Conservation (phyloP, 108 stramenopile species). For the Chaetoceros muelleri region DNA sequence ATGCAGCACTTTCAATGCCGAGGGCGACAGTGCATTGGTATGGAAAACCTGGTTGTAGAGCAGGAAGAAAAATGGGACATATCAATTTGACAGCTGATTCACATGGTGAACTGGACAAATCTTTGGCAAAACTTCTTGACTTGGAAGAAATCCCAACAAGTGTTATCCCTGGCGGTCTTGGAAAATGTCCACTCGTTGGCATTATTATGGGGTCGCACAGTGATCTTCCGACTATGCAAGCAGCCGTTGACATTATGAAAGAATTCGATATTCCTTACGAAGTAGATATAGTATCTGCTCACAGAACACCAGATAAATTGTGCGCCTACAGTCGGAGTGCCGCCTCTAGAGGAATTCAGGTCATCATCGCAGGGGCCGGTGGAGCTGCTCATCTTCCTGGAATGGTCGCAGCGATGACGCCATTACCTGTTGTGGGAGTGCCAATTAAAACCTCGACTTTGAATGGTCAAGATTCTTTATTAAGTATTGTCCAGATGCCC, state of each 20-base stretch:
- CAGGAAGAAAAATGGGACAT: constrained; percentile 97
- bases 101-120: constrained; percentile 51
- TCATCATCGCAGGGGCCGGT: constrained; percentile 97
- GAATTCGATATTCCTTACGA: constrained; percentile 88
- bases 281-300: constrained; percentile 96
- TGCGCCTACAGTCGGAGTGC: constrained; percentile 83
- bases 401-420: constrained; percentile 97
- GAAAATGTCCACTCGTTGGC: constrained; percentile 72
- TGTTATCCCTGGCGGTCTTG: constrained; percentile 43
- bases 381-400: constrained; percentile 98
- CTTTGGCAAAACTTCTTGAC: constrained; percentile 36
- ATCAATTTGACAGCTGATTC: constrained; percentile 88
- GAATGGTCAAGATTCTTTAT: constrained; percentile 92
- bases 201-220: constrained; percentile 98
- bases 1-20: constrained; percentile 70
- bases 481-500: constrained; percentile 99
- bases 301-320: constrained; percentile 94
- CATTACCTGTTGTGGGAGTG: constrained; percentile 95
- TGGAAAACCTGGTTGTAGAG: constrained; percentile 78
- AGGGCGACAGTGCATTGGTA: constrained; percentile 96
- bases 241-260: constrained; percentile 79
- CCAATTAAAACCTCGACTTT: constrained; percentile 97
- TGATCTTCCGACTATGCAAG: constrained; percentile 96
- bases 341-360: constrained; percentile 77
- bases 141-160: constrained; percentile 55